These are phyloP conservation scores for Saccharomycopsis microspora DNA, from an alignment of 805 yeast species.

Conservation along the genomic window DNA sequence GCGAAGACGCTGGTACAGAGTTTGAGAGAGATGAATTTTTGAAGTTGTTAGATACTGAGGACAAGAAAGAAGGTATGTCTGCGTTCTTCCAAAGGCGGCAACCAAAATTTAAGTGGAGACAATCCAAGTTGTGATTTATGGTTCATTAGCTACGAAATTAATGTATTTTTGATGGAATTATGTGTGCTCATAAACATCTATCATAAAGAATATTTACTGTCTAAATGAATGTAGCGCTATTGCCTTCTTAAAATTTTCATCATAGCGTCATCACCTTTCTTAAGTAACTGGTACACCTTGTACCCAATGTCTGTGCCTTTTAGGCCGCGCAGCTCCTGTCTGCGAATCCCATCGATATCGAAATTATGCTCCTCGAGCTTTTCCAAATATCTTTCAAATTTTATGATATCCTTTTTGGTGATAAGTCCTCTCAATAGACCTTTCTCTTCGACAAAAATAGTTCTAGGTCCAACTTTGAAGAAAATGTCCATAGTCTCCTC, in stretches of 20 bases:
- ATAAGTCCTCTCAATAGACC: slow-evolving; percentile 64
- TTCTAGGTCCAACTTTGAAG: slow-evolving; percentile 68
- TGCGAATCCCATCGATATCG: slow-evolving; percentile 4
- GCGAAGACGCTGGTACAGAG: background rate
- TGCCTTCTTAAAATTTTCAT: background rate
- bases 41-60: background rate
- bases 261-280: background rate
- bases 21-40: background rate
- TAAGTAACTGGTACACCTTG: background rate
- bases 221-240: no score
- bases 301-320: background rate
- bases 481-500: slow-evolving; percentile 59
- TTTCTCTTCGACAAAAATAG: slow-evolving; percentile 46
- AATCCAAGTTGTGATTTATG: background rate
- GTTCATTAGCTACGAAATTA: no score
- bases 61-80: slow-evolving; percentile 1
- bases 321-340: background rate
- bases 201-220: no score
- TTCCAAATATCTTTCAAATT: slow-evolving; percentile 37
- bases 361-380: slow-evolving; percentile 13
- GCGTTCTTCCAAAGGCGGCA: background rate
- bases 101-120: slow-evolving; percentile 2
- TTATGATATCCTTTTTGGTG: slow-evolving; percentile 73
- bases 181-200: no score
- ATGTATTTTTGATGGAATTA: no score